A percentile compares a stretch with the other conserved stretches of the same genome.
These are phyloP conservation scores for Teratosphaeria nubilosa DNA, from an alignment of 2,329 filamentous ascomycete genomes.

Conservation along the genomic window DNA sequence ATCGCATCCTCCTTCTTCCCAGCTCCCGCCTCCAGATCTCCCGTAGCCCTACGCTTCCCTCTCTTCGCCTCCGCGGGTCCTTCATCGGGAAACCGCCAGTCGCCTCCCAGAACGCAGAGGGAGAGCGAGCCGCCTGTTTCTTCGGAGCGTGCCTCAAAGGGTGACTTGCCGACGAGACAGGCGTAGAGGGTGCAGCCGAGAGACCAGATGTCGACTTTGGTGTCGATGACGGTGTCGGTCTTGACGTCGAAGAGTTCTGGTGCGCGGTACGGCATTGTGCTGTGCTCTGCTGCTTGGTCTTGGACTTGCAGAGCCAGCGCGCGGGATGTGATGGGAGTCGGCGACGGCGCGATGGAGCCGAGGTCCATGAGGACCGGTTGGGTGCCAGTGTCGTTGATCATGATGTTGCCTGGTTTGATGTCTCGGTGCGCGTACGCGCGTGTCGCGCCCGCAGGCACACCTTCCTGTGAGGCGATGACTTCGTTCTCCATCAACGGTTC, in stretches of 20 bases:
- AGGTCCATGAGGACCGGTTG: conserved; percentile 95
- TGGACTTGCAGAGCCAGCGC: conserved; percentile 86
- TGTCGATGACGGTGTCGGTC: conserved; percentile 82
- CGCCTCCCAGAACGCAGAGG: conserved; percentile 83
- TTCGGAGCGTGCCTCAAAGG: conserved; percentile 90
- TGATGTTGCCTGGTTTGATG: conserved; percentile 98
- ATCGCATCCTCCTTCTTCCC: conserved; percentile 46
- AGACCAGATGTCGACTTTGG: conserved; percentile 97
- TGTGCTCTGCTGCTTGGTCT: conserved; percentile 90
- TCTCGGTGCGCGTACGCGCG: conserved; percentile 88
- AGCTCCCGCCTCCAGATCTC: conserved; percentile 14
- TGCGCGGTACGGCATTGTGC: conserved; percentile 95
- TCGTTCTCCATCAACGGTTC: conserved; percentile 73
- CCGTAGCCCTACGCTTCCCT: conserved; percentile 42
- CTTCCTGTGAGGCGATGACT: conserved; percentile 55
- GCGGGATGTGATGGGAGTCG: conserved; percentile 79
- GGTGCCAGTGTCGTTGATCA: conserved; percentile 87
- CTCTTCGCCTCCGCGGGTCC: conserved; percentile 48
- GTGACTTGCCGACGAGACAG: conserved; percentile 90
- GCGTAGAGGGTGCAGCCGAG: conserved; percentile 96
- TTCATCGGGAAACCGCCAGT: conserved; percentile 95
- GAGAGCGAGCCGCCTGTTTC: conserved; percentile 91
- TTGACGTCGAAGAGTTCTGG: conserved; percentile 98
- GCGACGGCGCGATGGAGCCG: conserved; percentile 78
- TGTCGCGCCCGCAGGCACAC: conserved; percentile 56